A percentile compares a stretch with the other conserved stretches of the same genome.
Evolutionary conservation across 2,329 filamentous ascomycete genomes (phyloP).

Genomic region (Pezicula radicicola): DNA sequence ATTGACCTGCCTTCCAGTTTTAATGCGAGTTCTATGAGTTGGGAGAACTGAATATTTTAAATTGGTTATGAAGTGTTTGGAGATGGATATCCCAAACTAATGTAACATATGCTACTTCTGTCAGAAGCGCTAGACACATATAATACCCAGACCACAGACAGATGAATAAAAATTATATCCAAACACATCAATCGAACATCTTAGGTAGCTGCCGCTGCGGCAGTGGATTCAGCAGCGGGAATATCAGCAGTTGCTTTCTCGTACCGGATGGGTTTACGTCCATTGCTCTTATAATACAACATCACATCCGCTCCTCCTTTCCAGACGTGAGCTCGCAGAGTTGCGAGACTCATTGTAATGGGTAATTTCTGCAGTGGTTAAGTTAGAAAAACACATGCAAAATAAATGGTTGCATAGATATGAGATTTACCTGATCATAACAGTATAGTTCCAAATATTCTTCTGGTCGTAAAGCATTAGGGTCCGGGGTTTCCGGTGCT

Average conservation of each 20-base stretch:
- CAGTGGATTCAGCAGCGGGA: not conserved
- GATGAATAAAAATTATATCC: no score
- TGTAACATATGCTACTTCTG: no score
- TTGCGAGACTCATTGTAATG: slow-evolving; percentile 88
- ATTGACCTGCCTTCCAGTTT: slow-evolving; percentile 1
- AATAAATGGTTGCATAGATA: not conserved
- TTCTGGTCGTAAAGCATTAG: slow-evolving; percentile 69
- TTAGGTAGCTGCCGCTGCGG: no score
- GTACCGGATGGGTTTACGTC: slow-evolving; percentile 42
- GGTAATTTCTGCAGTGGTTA: slow-evolving; percentile 46
- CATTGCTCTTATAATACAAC: slow-evolving; percentile 88
- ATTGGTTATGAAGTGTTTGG: not conserved
- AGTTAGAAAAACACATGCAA: not conserved
- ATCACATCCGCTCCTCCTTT: slow-evolving; percentile 91
- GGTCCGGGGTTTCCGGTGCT: slow-evolving; percentile 54
- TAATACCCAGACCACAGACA: no score
- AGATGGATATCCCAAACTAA: no score
- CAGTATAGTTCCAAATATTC: slow-evolving; percentile 96
- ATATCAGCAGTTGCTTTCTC: slow-evolving; percentile 2
- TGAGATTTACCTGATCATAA: slow-evolving; percentile 74
- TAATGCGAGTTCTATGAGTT: no score
- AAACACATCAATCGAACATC: not conserved
- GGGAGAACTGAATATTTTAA: slow-evolving; percentile 2
- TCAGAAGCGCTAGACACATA: no score
- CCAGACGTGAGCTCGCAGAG: slow-evolving; percentile 89